These are phyloP conservation scores for Candida ortonii DNA, from an alignment of 805 yeast species.

Conservation along the genomic window DNA sequence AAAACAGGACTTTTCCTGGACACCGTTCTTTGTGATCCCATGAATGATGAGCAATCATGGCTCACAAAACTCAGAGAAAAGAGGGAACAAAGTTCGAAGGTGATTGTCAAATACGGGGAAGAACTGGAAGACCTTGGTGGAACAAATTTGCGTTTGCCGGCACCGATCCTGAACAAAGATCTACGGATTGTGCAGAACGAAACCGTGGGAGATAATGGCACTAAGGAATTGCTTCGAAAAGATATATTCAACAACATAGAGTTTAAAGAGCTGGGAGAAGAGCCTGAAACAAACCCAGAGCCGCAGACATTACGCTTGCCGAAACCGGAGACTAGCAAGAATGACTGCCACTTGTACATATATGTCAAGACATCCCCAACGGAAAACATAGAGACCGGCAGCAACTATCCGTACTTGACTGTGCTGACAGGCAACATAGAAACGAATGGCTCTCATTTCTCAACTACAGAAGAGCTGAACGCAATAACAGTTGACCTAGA, in stretches of 20 bases:
- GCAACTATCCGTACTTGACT: constrained; percentile 28
- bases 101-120: constrained; percentile 15
- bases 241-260: constrained; percentile 31
- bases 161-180: constrained; percentile 31
- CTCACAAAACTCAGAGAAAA: constrained; percentile 11
- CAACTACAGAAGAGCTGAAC: constrained; percentile 5
- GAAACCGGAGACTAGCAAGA: constrained; percentile 1
- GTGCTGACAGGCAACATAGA: constrained; percentile 18
- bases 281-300: constrained; percentile 2
- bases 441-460: constrained; percentile 18
- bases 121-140: constrained; percentile 9
- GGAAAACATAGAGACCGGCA: constrained; percentile 21
- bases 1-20: constrained; percentile 25
- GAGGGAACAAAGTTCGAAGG: constrained; percentile 9
- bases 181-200: constrained; percentile 29
- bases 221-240: constrained; percentile 17
- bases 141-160: constrained; percentile 21
- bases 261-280: constrained; percentile 25
- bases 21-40: constrained; percentile 30
- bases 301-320: not conserved
- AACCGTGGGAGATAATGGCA: constrained; percentile 22
- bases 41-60: constrained; percentile 25
- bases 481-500: constrained; percentile 25
- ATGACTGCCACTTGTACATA: constrained; percentile 31
- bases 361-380: constrained; percentile 24